Evolutionary conservation across 2,329 filamentous ascomycete genomes (phyloP).

Genomic region (Ambrosiella beaveri): DNA sequence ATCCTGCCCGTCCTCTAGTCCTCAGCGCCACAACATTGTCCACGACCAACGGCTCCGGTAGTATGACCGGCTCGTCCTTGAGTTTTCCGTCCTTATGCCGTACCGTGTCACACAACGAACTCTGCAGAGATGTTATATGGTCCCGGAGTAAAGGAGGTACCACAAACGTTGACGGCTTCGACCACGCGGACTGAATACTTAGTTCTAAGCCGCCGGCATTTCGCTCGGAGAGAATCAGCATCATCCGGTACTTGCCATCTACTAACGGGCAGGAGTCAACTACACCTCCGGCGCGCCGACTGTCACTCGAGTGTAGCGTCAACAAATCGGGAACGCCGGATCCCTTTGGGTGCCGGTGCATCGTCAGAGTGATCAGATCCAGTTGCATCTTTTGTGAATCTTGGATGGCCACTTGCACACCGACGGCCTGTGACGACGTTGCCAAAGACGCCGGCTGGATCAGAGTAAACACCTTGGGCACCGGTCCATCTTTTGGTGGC

Average conservation of each 20-base stretch:
- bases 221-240: conserved; percentile 52
- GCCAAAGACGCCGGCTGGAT: conserved; percentile 38
- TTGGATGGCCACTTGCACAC: conserved; percentile 51
- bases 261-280: conserved; percentile 55
- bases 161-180: conserved; percentile 47
- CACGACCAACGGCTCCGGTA: conserved; percentile 20
- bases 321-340: conserved; percentile 3
- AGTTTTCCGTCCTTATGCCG: not conserved
- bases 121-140: conserved; percentile 42
- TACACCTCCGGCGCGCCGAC: conserved; percentile 46
- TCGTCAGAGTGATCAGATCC: conserved; percentile 8
- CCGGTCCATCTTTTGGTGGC: not conserved
- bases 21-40: conserved; percentile 29
- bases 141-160: conserved; percentile 43
- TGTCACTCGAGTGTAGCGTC: conserved; percentile 23
- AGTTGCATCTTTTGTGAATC: conserved; percentile 51
- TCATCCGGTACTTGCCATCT: conserved; percentile 49
- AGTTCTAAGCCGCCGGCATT: conserved; percentile 46
- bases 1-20: conserved; percentile 39
- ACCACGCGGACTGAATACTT: conserved; percentile 61
- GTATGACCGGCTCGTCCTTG: not conserved
- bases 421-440: conserved; percentile 34
- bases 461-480: conserved; percentile 46
- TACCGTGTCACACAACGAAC: conserved; percentile 16
- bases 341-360: conserved; percentile 5